These are phyloP conservation scores for Debaryomycetaceae sp. DNA, from an alignment of 1,139 yeast species.

Conservation along the genomic window DNA sequence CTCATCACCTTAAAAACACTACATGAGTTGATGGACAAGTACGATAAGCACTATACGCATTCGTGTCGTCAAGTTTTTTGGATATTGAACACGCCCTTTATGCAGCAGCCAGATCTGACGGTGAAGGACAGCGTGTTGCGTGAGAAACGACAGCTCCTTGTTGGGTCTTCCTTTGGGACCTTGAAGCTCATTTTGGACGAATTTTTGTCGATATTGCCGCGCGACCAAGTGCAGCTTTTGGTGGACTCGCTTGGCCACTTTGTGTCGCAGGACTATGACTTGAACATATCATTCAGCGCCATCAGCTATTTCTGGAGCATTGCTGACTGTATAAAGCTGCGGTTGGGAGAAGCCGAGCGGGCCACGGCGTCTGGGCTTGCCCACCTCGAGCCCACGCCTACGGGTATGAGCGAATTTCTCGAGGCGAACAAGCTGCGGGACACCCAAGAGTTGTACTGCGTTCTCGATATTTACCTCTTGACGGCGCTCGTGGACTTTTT, in stretches of 20 bases:
- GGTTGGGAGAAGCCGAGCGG: neutral
- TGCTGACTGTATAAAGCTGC: constrained; percentile 53
- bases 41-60: constrained; percentile 39
- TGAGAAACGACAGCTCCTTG: constrained; percentile 28
- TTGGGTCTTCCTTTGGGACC: constrained; percentile 65
- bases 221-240: constrained; percentile 45
- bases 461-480: constrained; percentile 57
- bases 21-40: constrained; percentile 62
- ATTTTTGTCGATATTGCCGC: constrained; percentile 62
- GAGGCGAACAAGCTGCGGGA: constrained; percentile 2
- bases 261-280: constrained; percentile 56
- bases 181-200: constrained; percentile 78
- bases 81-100: constrained; percentile 60
- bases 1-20: constrained; percentile 51
- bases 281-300: constrained; percentile 83
- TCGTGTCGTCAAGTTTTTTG: constrained; percentile 69
- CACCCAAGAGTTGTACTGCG: constrained; percentile 10
- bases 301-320: constrained; percentile 88
- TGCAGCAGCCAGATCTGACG: constrained; percentile 7
- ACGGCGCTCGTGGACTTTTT: constrained; percentile 53
- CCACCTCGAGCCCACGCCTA: constrained; percentile 6
- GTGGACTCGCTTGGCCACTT: constrained; percentile 66
- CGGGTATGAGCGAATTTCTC: constrained; percentile 7
- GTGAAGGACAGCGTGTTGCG: constrained; percentile 13
- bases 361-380: constrained; percentile 9